These are phyloP conservation scores for Phytophthora brassicae DNA, from an alignment of 352 stramenopile species.

Conservation along the genomic window DNA sequence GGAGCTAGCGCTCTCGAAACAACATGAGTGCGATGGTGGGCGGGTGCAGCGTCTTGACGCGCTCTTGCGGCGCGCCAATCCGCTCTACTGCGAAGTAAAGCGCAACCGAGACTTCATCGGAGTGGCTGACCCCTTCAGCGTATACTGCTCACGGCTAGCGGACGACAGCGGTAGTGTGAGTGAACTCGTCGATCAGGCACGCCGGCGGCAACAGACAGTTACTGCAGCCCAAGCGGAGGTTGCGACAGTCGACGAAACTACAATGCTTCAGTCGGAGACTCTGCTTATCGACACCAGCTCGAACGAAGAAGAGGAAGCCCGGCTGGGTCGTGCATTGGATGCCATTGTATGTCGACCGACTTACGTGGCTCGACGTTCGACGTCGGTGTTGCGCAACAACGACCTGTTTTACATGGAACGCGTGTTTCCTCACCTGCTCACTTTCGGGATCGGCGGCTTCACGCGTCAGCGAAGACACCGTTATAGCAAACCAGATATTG, in stretches of 20 bases:
- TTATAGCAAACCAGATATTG: slow-evolving; percentile 25
- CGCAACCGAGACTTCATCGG: background rate
- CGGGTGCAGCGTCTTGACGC: slow-evolving; percentile 1
- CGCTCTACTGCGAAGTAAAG: slow-evolving; percentile 11
- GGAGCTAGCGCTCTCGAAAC: slow-evolving; percentile 17
- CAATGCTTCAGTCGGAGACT: slow-evolving; percentile 7
- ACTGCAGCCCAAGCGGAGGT: background rate
- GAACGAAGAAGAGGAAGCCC: background rate
- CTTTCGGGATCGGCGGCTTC: slow-evolving; percentile 28
- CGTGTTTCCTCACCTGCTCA: slow-evolving; percentile 21
- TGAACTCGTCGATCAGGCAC: slow-evolving; percentile 1
- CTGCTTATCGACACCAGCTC: slow-evolving; percentile 19
- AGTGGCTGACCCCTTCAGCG: background rate
- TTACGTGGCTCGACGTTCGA: slow-evolving; percentile 13
- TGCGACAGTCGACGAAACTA: background rate
- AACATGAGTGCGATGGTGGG: slow-evolving; percentile 20
- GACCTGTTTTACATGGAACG: slow-evolving; percentile 26
- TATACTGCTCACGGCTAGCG: background rate
- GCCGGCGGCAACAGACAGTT: background rate
- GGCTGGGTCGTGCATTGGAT: slow-evolving; percentile 3
- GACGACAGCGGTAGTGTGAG: background rate
- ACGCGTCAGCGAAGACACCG: background rate
- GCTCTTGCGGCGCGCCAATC: slow-evolving; percentile 16
- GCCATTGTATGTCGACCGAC: background rate
- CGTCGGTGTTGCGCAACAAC: slow-evolving; percentile 12